Percentiles rank a stretch among this genome's conserved stretches.
Evolutionary conservation across 225 moss, liverwort and hornwort species (phyloP).

Genomic region (Bryoerythrophyllum caledonicum): DNA sequence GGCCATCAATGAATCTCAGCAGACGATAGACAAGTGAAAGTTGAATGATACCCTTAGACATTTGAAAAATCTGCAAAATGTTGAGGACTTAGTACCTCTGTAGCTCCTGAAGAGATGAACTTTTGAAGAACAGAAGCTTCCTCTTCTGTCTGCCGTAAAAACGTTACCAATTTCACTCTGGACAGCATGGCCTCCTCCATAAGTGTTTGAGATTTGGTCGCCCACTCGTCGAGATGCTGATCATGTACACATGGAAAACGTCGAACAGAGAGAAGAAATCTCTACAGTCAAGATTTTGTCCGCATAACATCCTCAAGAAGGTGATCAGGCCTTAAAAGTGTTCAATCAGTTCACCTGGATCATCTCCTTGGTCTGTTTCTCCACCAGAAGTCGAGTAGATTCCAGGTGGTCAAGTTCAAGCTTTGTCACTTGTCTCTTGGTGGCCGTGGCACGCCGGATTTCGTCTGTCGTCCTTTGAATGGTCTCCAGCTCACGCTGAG

Average conservation of each 20-base stretch:
- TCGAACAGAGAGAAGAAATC: too few species aligned
- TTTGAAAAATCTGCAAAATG: too few species aligned
- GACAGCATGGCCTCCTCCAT: neutral
- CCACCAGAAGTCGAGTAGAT: neutral
- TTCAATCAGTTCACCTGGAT: neutral
- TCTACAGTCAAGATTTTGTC: too few species aligned
- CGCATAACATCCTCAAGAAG: neutral
- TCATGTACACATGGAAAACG: neutral
- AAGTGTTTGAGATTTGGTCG: neutral
- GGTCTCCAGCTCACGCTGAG: neutral
- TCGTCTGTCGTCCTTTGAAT: neutral
- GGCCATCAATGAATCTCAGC: neutral
- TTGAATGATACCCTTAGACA: too few species aligned
- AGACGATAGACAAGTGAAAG: too few species aligned
- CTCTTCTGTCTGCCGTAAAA: neutral
- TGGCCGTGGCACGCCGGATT: neutral
- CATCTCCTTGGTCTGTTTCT: neutral
- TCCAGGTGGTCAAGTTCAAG: neutral
- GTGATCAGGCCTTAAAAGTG: neutral
- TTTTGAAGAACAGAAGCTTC: neutral
- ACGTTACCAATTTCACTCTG: neutral
- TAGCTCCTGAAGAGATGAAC: neutral
- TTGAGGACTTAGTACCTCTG: neutral
- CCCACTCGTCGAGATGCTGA: neutral
- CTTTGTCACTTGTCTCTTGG: neutral